Evolutionary conservation across 1,284 basidiomycete species (phyloP).

Genomic region (Puccinia novopanici): DNA sequence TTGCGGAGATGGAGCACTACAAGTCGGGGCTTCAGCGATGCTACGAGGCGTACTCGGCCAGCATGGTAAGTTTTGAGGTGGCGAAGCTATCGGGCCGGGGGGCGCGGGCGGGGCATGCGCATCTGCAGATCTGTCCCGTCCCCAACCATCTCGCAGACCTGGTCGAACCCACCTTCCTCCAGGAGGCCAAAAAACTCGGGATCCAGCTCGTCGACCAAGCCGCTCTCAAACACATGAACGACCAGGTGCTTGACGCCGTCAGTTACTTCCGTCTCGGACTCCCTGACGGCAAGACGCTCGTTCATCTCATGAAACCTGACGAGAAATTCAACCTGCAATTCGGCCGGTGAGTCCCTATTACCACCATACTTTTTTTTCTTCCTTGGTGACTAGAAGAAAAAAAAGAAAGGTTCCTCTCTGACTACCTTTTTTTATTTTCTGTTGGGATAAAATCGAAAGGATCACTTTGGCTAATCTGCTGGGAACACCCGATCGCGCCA

Average conservation of each 20-base stretch:
- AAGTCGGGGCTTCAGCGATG: constrained; percentile 73
- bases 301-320: constrained; percentile 77
- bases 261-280: constrained; percentile 87
- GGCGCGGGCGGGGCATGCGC: constrained; percentile 87
- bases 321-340: constrained; percentile 85
- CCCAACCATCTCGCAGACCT: constrained; percentile 67
- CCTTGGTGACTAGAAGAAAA: neutral
- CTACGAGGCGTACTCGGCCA: constrained; percentile 71
- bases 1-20: constrained; percentile 78
- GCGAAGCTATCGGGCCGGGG: constrained; percentile 66
- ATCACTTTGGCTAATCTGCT: constrained; percentile 75
- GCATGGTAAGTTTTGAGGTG: constrained; percentile 82
- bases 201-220: constrained; percentile 60
- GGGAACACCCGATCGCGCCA: constrained; percentile 72
- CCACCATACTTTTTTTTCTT: constrained; percentile 34
- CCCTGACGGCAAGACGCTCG: constrained; percentile 78
- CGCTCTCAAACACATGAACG: constrained; percentile 68
- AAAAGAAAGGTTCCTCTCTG: neutral
- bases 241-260: constrained; percentile 62
- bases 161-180: constrained; percentile 71
- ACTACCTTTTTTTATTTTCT: constrained; percentile 2
- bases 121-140: constrained; percentile 82
- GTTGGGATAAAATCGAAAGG: constrained; percentile 61
- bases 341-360: constrained; percentile 69
- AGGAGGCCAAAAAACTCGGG: constrained; percentile 65